Percentiles rank a stretch among this genome's conserved stretches.
Evolutionary conservation across 345 rosid genomes (phyloP).

Genomic region (Melastoma malabathricum): DNA sequence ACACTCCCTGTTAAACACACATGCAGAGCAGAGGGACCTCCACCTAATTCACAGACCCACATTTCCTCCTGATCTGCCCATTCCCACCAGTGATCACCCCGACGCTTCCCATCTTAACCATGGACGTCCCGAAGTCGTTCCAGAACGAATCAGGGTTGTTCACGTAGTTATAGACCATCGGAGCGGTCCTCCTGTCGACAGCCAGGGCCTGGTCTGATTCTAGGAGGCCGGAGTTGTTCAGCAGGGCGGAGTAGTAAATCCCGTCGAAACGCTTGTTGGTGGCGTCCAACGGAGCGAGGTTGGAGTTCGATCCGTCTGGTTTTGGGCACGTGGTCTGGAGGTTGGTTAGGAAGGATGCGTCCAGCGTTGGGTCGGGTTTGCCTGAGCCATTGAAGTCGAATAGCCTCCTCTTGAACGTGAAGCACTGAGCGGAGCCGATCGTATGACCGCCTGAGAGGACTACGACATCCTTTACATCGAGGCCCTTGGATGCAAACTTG

Average conservation of each 20-base stretch:
- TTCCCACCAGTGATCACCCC: conserved; percentile 48
- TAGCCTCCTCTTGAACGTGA: conserved; percentile 64
- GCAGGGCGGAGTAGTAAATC: conserved; percentile 41
- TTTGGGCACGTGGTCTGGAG: conserved; percentile 51
- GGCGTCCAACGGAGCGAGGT: conserved; percentile 58
- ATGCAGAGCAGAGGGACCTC: background rate
- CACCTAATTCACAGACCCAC: conserved; percentile 42
- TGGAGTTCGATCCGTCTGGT: conserved; percentile 34
- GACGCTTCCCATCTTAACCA: conserved; percentile 51
- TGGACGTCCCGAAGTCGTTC: conserved; percentile 51
- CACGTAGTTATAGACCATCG: conserved; percentile 43
- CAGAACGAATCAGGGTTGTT: conserved; percentile 32
- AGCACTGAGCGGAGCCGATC: conserved; percentile 79
- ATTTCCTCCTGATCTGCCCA: conserved; percentile 56
- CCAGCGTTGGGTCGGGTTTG: conserved; percentile 51
- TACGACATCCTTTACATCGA: conserved; percentile 72
- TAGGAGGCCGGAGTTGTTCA: conserved; percentile 40
- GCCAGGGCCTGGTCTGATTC: conserved; percentile 65
- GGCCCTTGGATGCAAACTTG: conserved; percentile 65
- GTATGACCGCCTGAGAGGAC: conserved; percentile 98
- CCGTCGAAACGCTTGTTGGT: conserved; percentile 44
- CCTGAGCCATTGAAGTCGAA: conserved; percentile 62
- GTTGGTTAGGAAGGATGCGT: conserved; percentile 27
- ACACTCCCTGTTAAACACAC: too few relatives aligned
- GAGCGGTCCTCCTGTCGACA: conserved; percentile 31